phyloP scores from a whole-genome alignment of 225 moss, liverwort and hornwort species.

The Pseudoscleropodium purum region DNA sequence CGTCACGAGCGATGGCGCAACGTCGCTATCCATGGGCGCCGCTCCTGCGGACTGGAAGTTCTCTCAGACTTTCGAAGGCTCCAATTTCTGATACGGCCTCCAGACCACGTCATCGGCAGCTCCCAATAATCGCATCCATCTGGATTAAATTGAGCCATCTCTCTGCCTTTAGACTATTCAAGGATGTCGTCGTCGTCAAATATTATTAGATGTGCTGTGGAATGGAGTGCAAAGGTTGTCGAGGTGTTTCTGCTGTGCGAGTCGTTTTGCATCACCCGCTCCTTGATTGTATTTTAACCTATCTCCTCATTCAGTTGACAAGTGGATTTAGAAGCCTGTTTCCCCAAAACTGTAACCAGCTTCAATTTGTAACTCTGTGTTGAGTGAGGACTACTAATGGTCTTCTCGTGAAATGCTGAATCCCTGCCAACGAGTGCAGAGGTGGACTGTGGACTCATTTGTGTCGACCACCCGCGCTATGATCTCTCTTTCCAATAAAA shows the following conservation, averaged over 20 bases:
- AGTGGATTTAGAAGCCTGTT: neutral
- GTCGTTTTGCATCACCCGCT: slow-evolving; percentile 38
- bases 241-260: slow-evolving; percentile 36
- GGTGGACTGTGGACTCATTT: slow-evolving; percentile 18
- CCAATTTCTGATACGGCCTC: slow-evolving; percentile 19
- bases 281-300: slow-evolving; percentile 20
- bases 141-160: neutral
- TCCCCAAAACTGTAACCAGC: neutral
- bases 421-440: slow-evolving; percentile 14
- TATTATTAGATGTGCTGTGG: neutral
- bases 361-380: neutral
- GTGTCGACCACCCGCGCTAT: slow-evolving; percentile 21
- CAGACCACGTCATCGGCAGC: neutral
- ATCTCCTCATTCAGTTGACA: neutral
- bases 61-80: slow-evolving; percentile 68
- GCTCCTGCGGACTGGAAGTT: slow-evolving; percentile 56
- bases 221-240: slow-evolving; percentile 34
- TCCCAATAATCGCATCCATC: neutral
- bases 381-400: neutral
- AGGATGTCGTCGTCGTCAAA: neutral
- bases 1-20: slow-evolving; percentile 57
- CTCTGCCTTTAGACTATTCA: neutral
- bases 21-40: slow-evolving; percentile 23
- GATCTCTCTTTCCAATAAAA: slow-evolving; percentile 15
- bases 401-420: neutral